Evolutionary conservation across 352 stramenopile species (phyloP).

Genomic region (Pythium biforme): DNA sequence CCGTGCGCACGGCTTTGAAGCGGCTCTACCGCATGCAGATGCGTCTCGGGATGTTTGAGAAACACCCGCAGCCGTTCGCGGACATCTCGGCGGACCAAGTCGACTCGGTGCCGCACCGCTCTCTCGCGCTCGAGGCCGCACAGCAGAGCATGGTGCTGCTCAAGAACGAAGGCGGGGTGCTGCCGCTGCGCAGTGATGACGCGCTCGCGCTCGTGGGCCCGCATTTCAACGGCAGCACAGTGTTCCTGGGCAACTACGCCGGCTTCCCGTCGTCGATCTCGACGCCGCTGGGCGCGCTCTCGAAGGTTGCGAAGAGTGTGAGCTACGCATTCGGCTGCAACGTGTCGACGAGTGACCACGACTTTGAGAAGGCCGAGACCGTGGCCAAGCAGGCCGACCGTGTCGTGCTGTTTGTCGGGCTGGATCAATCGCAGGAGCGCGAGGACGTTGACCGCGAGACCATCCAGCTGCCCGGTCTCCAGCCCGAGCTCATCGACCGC

Average conservation of each 20-base stretch:
- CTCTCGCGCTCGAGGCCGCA: slow-evolving; percentile 64
- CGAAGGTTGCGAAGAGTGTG: slow-evolving; percentile 30
- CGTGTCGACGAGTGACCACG: slow-evolving; percentile 43
- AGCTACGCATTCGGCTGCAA: slow-evolving; percentile 48
- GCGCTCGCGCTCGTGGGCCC: slow-evolving; percentile 75
- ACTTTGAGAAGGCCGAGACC: slow-evolving; percentile 51
- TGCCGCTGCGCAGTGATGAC: slow-evolving; percentile 51
- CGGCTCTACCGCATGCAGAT: slow-evolving; percentile 87
- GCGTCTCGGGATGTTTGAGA: slow-evolving; percentile 89
- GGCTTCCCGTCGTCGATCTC: slow-evolving; percentile 59
- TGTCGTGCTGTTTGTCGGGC: slow-evolving; percentile 62
- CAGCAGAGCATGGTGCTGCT: slow-evolving; percentile 86
- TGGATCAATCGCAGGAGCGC: slow-evolving; percentile 60
- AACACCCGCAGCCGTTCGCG: slow-evolving; percentile 55
- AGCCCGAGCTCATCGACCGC: slow-evolving; percentile 57
- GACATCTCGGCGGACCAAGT: slow-evolving; percentile 52
- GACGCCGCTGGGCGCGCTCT: slow-evolving; percentile 55
- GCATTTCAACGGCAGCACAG: slow-evolving; percentile 60
- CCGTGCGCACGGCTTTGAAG: slow-evolving; percentile 65
- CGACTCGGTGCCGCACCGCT: slow-evolving; percentile 48
- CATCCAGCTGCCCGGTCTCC: slow-evolving; percentile 59
- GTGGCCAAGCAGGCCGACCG: slow-evolving; percentile 37
- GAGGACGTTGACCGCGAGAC: slow-evolving; percentile 68
- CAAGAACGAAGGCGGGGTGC: slow-evolving; percentile 74
- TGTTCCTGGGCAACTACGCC: slow-evolving; percentile 76